Conservation (phyloP, 257 asterid species). For the Solanum bulbocastanum region DNA sequence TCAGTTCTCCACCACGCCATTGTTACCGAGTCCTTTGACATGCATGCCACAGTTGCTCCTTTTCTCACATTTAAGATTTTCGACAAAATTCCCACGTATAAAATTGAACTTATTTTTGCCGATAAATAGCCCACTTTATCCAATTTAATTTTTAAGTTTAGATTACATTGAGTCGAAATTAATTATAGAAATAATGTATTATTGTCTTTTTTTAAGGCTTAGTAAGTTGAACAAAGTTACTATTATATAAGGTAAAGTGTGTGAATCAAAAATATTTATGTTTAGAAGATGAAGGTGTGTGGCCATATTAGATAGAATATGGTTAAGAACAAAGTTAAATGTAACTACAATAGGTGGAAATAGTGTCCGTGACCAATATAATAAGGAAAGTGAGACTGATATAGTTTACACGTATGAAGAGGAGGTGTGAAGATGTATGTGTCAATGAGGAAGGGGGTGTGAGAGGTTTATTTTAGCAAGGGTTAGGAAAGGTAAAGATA, state of each 20-base stretch:
- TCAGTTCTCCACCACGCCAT: neutral
- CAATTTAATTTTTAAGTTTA: neutral
- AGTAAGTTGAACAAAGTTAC: neutral
- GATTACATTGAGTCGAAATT: neutral
- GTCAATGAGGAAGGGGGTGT: neutral
- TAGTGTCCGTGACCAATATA: fast-evolving
- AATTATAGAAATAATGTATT: neutral
- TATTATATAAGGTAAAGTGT: neutral
- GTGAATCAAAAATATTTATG: neutral
- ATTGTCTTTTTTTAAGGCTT: neutral
- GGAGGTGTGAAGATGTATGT: neutral
- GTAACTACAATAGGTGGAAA: neutral
- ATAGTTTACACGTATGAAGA: neutral
- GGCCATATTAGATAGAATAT: neutral
- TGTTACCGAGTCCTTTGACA: neutral
- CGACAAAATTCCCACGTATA: too few species aligned
- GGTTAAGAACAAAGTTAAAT: neutral
- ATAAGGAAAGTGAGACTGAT: neutral
- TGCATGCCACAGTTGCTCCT: neutral
- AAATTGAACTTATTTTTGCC: too few species aligned
- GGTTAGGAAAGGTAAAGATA: neutral
- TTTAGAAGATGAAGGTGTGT: neutral
- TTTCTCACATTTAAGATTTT: neutral
- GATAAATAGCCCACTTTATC: neutral
- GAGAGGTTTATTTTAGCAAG: neutral